phyloP scores from a whole-genome alignment of 2,329 filamentous ascomycete genomes.

The Pyrenochaeta sp. region DNA sequence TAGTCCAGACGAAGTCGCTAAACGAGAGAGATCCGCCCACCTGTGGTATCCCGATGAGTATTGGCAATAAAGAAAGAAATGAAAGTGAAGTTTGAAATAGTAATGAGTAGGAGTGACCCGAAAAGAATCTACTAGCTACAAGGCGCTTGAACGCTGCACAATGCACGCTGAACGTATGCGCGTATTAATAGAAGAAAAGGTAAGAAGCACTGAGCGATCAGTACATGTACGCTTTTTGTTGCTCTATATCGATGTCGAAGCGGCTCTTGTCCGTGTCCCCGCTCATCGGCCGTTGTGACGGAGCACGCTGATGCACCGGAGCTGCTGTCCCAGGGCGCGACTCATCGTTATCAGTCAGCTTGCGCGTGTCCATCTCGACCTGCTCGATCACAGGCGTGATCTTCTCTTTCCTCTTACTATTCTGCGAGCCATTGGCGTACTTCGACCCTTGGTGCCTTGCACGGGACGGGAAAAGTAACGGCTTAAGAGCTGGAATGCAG shows the following conservation, averaged over 20 bases:
- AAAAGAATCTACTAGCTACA: conserved; percentile 26
- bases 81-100: conserved; percentile 18
- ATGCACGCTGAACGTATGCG: conserved; percentile 21
- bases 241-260: conserved; percentile 45
- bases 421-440: conserved; percentile 42
- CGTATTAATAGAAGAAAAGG: conserved; percentile 22
- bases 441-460: conserved; percentile 40
- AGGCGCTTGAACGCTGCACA: conserved; percentile 14
- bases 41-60: conserved; percentile 22
- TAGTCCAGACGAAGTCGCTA: conserved; percentile 19
- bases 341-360: conserved; percentile 36
- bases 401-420: conserved; percentile 43
- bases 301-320: conserved; percentile 26
- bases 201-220: conserved; percentile 31
- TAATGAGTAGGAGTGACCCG: conserved; percentile 23
- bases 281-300: conserved; percentile 43
- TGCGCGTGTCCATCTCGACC: conserved; percentile 46
- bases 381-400: conserved; percentile 42
- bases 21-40: conserved; percentile 20
- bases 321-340: conserved; percentile 32
- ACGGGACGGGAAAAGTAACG: conserved; percentile 47
- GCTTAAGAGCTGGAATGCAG: conserved; percentile 55
- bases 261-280: conserved; percentile 46
- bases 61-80: conserved; percentile 20
- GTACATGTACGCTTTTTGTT: conserved; percentile 48